A percentile compares a stretch with the other conserved stretches of the same genome.
These are phyloP conservation scores for Fusarium poae DNA, from an alignment of 2,329 filamentous ascomycete species.

Conservation along the genomic window DNA sequence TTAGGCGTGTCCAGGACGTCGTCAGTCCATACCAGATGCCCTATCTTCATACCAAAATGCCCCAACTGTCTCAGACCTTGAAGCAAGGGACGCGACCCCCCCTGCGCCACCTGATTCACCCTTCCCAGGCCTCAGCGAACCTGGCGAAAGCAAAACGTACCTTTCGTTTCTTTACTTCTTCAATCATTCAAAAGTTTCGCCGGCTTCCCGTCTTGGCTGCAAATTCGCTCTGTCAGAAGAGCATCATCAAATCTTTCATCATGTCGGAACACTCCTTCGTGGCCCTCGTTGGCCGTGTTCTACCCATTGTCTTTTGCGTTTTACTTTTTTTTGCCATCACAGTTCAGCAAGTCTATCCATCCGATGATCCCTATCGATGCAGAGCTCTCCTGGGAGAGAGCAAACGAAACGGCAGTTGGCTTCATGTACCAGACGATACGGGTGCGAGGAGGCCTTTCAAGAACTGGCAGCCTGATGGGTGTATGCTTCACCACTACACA, in stretches of 20 bases:
- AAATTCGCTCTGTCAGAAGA: not conserved
- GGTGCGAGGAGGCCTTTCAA: slow-evolving; percentile 53
- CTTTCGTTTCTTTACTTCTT: not conserved
- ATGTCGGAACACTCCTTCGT: slow-evolving; percentile 31
- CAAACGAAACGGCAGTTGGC: slow-evolving; percentile 64
- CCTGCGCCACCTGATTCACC: slow-evolving; percentile 6
- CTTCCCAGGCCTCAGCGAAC: not conserved
- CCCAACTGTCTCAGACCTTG: slow-evolving; percentile 11
- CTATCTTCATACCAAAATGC: slow-evolving; percentile 13
- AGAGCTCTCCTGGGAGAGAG: slow-evolving; percentile 54
- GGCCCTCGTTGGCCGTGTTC: slow-evolving; percentile 26
- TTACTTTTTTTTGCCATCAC: slow-evolving; percentile 35
- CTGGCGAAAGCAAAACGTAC: not conserved
- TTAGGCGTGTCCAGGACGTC: not conserved
- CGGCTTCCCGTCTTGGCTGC: slow-evolving; percentile 5
- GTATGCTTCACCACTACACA: slow-evolving; percentile 69
- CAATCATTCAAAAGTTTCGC: not conserved
- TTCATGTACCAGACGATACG: slow-evolving; percentile 50
- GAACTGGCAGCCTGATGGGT: slow-evolving; percentile 71
- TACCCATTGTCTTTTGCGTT: slow-evolving; percentile 41
- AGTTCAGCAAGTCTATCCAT: slow-evolving; percentile 25
- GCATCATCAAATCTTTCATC: slow-evolving; percentile 1
- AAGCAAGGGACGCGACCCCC: slow-evolving; percentile 9
- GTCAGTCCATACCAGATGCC: slow-evolving; percentile 5
- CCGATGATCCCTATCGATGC: slow-evolving; percentile 66